Evolutionary conservation across 2,329 filamentous ascomycete genomes (phyloP), one percentile per base, ranked within the genome.

Genomic region (Ascocoryne sarcoides): DNA sequence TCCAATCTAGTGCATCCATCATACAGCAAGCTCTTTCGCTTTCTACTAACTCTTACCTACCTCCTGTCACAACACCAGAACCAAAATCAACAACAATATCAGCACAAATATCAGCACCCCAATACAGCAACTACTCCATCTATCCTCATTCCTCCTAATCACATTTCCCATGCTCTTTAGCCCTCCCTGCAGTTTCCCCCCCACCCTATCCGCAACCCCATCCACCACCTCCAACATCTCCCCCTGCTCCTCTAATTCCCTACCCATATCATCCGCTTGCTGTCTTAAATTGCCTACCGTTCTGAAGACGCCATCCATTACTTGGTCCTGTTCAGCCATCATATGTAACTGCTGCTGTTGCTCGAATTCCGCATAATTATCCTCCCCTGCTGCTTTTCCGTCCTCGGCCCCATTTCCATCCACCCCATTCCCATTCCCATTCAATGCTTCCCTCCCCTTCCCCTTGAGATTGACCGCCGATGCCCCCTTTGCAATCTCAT

Each of bases 221-320:
- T 96, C 90, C 30, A 93, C 83, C 38, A 84, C 80, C 48, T 92
- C 81, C 42, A 98, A 70, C 75, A 96, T 82, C 62, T 88, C 85
- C 16, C 74, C 75, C 70, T 98, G 92, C 66, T 98, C 92, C 64
- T 95, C 93, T 33, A 98, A 70, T 67, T 98, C 92, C 42, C 90
- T 72, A 1, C 92, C 90, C 90, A 98, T 98, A 53, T 88, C 85
- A 63, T 93, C 82, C 2, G 92, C 93, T 70, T 96, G 92, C 58
- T 83, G 73, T 41, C 90, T 72, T 58, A 98, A 65, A 59, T 88
- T 95, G 2, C 89, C 90, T 17, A 98, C 92, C 1, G 90, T 96
- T 51, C 81, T 77, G 60, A 93, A 95, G 34, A 98, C 90, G 12
- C 84, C 85, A 59, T 96, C 90, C 2, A 98, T 72, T 54, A 92